Conservation (phyloP, 1,139 yeast genomes). For the Debaryomyces udenii region DNA sequence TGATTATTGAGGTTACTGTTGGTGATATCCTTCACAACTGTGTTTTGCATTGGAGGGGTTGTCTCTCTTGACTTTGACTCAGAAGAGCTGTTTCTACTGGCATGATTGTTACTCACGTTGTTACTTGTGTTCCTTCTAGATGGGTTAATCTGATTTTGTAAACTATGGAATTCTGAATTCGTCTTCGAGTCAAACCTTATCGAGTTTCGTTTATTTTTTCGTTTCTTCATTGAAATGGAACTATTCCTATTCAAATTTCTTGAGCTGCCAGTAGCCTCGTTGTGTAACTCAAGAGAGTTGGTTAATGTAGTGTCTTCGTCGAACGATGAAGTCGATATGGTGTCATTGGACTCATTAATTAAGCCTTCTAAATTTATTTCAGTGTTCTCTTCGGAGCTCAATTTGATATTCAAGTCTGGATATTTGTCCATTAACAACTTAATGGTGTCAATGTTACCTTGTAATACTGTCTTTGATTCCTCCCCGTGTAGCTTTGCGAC, state of each 20-base stretch:
- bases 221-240: slow-evolving; percentile 29
- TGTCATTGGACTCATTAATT: slow-evolving; percentile 37
- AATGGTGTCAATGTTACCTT: slow-evolving; percentile 36
- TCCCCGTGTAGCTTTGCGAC: slow-evolving; percentile 54
- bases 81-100: slow-evolving; percentile 18
- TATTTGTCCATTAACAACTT: slow-evolving; percentile 33
- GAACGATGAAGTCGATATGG: slow-evolving; percentile 35
- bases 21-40: slow-evolving; percentile 8
- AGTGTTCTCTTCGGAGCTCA: slow-evolving; percentile 30
- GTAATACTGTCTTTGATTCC: slow-evolving; percentile 41
- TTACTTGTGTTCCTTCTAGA: slow-evolving; percentile 21
- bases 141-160: slow-evolving; percentile 23
- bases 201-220: slow-evolving; percentile 38
- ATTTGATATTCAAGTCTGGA: slow-evolving; percentile 41
- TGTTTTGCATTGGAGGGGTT: slow-evolving; percentile 28
- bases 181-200: slow-evolving; percentile 31
- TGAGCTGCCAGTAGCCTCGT: slow-evolving; percentile 16
- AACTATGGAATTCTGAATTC: slow-evolving; percentile 24
- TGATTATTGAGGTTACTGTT: slow-evolving; percentile 13
- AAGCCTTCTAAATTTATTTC: slow-evolving; percentile 40
- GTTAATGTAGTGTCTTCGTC: slow-evolving; percentile 41
- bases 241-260: slow-evolving; percentile 27
- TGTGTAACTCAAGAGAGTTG: slow-evolving; percentile 28
- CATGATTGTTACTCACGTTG: slow-evolving; percentile 9
- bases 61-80: slow-evolving; percentile 28